Conservation (phyloP, 257 asterid genomes). For the Rubia yunnanensis region DNA sequence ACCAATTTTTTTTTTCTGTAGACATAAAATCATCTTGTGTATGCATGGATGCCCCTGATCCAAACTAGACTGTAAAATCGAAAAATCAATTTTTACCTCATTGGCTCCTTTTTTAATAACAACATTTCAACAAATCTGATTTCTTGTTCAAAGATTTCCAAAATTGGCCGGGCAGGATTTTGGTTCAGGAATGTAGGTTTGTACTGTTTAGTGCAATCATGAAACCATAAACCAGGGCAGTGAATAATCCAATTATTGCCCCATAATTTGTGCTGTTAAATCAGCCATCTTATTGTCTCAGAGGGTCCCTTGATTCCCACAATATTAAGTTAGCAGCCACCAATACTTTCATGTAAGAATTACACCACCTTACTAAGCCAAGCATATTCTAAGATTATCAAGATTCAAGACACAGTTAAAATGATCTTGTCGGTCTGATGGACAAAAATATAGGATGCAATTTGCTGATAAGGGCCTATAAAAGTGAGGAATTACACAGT, state of each 20-base stretch:
- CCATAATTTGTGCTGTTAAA: background rate
- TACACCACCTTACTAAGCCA: background rate
- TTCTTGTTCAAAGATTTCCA: background rate
- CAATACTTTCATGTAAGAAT: background rate
- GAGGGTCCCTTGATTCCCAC: background rate
- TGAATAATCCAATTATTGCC: background rate
- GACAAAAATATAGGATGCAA: background rate
- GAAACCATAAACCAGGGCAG: background rate
- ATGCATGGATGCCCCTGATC: no score
- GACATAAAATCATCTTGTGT: no score
- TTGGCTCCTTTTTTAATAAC: no score
- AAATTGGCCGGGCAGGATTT: background rate
- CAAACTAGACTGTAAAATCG: background rate
- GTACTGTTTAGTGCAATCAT: background rate
- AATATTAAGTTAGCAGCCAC: background rate
- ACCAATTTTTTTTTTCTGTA: no score
- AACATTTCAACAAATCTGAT: background rate
- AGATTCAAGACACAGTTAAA: background rate
- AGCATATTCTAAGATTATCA: background rate
- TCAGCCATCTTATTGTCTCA: background rate
- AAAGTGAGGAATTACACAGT: background rate
- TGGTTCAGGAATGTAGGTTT: background rate
- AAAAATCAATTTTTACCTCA: background rate
- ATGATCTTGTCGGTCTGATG: background rate
- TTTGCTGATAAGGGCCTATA: background rate